These are phyloP conservation scores for Raphidocelis subcapitata DNA, from an alignment of 139 green algal genomes.

Conservation along the genomic window DNA sequence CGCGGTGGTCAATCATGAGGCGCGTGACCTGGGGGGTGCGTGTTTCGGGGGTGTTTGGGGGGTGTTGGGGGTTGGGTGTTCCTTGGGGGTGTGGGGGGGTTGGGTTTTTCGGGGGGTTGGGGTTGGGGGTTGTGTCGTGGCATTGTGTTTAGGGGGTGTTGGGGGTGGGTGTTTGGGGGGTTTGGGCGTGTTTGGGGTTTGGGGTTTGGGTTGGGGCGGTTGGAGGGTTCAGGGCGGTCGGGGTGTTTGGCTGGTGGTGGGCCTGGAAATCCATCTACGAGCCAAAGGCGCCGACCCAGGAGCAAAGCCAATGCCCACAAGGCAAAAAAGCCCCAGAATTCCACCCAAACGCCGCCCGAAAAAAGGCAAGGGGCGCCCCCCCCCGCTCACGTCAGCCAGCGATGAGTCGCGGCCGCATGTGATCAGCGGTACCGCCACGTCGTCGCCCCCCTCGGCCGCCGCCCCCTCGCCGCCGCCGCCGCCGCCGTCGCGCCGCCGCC, in stretches of 20 bases:
- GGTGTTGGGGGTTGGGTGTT: background rate
- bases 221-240: too few relatives aligned
- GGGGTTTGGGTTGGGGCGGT: background rate
- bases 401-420: constrained; percentile 21
- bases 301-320: too few relatives aligned
- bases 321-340: background rate
- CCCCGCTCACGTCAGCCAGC: constrained; percentile 15
- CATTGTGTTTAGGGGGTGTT: background rate
- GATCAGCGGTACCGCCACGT: constrained; percentile 29
- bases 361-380: background rate
- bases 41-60: too few relatives aligned
- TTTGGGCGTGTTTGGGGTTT: background rate
- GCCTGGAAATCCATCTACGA: too few relatives aligned
- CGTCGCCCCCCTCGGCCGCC: background rate
- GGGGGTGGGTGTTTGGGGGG: background rate
- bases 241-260: too few relatives aligned
- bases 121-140: background rate
- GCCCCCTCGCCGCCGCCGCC: background rate
- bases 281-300: too few relatives aligned
- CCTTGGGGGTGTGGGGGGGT: background rate
- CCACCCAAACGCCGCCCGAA: background rate
- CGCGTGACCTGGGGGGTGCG: constrained; percentile 17
- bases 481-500: too few relatives aligned
- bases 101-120: background rate
- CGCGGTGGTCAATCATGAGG: constrained; percentile 28